Evolutionary conservation across 73 alveolate genomes (phyloP), one percentile per base, ranked within the genome.

Genomic region (Paramecium sonneborni): DNA sequence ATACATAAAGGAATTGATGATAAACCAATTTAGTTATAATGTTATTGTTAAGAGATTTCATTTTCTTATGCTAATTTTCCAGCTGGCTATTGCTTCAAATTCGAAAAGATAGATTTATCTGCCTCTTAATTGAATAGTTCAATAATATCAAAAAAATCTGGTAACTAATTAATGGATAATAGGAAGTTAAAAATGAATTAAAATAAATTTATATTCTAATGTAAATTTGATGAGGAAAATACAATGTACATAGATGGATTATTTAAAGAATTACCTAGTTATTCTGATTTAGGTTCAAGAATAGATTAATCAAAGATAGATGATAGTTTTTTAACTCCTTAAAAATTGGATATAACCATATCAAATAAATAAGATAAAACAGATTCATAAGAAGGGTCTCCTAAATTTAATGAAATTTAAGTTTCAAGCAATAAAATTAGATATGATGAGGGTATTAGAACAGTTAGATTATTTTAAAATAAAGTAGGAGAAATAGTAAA

Each of bases 381-480:
- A 20, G 76, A 57, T 57, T 57, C 76, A n/a, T 57, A 15, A 18
- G 37, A 57, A 28, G 76, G 6, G 5, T 57, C 76, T 57, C 76
- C 14, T 18, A 57, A 57, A 20, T 57, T 24, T 21, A 21, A 24
- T n/a, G 34, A 57, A 9, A 18, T 57, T 18, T 57, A 57, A 20
- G 14, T 18, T 24, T 1, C 41, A 57, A 28, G 26, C 12, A 15
- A 6, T 7, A 76, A 28, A 76, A 39, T 76, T 15, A 76, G 88
- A 76, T 76, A 76, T 38, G 88, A 76, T 41, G 88, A 76, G 37
- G 88, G 88, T 15, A 76, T 76, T 1, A 76, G 69, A 76, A 76
- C 88, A 24, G 88, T 76, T 5, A 34, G 88, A 76, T 76, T 76
- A 41, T 76, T 76, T 41, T 41, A 76, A 38, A 76, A 76, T 39